Evolutionary conservation across 257 asterid genomes (phyloP).

Genomic region (Solanum tarijense): DNA sequence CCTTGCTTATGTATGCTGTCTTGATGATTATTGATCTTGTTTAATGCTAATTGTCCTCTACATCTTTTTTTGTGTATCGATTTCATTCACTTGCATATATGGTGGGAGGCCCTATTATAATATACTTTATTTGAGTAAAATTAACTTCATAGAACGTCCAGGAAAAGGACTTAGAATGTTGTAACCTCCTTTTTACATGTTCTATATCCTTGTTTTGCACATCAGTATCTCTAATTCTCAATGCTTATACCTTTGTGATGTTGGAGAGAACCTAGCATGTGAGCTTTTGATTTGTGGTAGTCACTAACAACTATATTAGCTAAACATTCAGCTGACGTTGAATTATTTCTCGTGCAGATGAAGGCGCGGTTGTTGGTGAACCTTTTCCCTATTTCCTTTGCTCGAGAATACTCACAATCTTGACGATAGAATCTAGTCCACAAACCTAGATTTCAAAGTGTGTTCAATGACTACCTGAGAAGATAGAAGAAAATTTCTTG

Average conservation of each 20-base stretch:
- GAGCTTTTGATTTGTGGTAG: not conserved
- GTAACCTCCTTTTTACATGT: not conserved
- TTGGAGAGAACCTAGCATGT: not conserved
- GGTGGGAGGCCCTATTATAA: not conserved
- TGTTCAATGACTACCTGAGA: not conserved
- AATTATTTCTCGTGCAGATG: not conserved
- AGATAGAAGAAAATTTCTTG: not conserved
- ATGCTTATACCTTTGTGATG: not conserved
- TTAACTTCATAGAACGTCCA: not conserved
- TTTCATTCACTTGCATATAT: not conserved
- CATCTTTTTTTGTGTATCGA: not conserved
- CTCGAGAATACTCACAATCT: not conserved
- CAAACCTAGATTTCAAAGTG: not conserved
- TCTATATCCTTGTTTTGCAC: not conserved
- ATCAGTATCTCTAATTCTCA: not conserved
- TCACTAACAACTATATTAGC: not conserved
- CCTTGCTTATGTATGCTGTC: not conserved
- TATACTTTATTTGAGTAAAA: not conserved
- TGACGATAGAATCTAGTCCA: not conserved
- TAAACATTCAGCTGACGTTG: not conserved
- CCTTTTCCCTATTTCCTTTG: not conserved
- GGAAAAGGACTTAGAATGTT: not conserved
- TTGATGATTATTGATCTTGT: not conserved
- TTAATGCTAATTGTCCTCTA: not conserved
- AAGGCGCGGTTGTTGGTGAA: not conserved